These are phyloP conservation scores for Acanthamoeba triangularis DNA, from an alignment of 208 protist species.

Conservation along the genomic window DNA sequence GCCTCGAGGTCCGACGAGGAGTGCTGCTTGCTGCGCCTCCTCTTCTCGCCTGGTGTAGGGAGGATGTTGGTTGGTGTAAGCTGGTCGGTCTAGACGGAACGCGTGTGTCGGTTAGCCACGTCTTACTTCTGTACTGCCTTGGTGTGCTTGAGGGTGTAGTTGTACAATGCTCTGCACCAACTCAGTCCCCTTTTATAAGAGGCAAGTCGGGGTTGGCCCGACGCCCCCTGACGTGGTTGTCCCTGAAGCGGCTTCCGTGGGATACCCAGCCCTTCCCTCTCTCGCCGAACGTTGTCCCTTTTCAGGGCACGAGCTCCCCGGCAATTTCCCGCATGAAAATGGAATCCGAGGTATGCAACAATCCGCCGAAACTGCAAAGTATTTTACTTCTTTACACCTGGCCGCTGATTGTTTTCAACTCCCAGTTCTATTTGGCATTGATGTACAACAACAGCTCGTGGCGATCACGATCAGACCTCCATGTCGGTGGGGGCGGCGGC, in stretches of 20 bases:
- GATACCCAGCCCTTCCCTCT: no score
- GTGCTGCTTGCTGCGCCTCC: neutral
- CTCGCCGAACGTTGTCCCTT: no score
- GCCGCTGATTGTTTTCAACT: no score
- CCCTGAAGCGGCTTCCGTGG: no score
- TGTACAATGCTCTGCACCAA: no score
- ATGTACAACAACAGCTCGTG: neutral
- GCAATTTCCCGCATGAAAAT: no score
- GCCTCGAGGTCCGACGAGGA: neutral
- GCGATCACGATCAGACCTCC: neutral
- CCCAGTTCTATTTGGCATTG: no score
- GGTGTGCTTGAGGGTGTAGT: neutral
- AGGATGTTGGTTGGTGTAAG: neutral
- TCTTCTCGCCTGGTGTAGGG: neutral
- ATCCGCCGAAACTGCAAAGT: no score
- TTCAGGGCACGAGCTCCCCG: no score
- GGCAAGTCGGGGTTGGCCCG: no score
- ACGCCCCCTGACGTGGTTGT: no score
- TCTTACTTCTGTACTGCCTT: constrained; percentile 60
- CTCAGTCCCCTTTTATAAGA: neutral
- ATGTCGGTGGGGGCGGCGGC: neutral
- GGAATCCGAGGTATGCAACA: no score
- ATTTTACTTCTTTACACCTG: neutral
- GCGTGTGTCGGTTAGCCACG: constrained; percentile 76
- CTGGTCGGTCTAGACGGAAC: neutral